A percentile compares a stretch with the other conserved stretches of the same genome.
Conservation (phyloP, 345 rosid species). For the Eucalyptus leucophloia region DNA sequence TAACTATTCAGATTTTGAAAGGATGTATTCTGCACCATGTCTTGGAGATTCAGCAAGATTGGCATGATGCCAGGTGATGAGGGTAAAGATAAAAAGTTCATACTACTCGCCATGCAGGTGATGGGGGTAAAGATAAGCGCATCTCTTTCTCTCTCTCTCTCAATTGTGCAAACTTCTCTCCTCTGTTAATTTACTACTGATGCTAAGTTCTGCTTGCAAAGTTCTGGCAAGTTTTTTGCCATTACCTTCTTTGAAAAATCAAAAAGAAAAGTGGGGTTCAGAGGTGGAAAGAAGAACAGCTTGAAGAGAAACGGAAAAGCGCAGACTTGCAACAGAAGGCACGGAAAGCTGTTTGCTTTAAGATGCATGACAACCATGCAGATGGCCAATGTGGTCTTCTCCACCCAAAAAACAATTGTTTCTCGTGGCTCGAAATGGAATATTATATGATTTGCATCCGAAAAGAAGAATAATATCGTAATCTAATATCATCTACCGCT, state of each 20-base stretch:
- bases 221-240: neutral
- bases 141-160: neutral
- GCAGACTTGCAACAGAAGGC: neutral
- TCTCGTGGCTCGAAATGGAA: neutral
- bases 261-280: neutral
- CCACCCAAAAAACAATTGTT: neutral
- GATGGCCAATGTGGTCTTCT: neutral
- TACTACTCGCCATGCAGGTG: constrained; percentile 17
- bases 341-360: neutral
- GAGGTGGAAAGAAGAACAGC: neutral
- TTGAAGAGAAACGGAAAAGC: neutral
- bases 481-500: no score
- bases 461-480: neutral
- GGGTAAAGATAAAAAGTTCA: neutral
- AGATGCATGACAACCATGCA: neutral
- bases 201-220: constrained; percentile 28
- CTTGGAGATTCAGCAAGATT: neutral
- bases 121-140: neutral
- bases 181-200: constrained; percentile 14
- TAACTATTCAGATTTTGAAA: neutral
- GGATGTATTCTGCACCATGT: neutral
- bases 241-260: neutral
- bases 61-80: neutral
- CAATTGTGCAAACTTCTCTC: neutral
- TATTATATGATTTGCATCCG: no score